Conservation (phyloP, 768 basidiomycete genomes). For the Rhizopogon vinicolor region DNA sequence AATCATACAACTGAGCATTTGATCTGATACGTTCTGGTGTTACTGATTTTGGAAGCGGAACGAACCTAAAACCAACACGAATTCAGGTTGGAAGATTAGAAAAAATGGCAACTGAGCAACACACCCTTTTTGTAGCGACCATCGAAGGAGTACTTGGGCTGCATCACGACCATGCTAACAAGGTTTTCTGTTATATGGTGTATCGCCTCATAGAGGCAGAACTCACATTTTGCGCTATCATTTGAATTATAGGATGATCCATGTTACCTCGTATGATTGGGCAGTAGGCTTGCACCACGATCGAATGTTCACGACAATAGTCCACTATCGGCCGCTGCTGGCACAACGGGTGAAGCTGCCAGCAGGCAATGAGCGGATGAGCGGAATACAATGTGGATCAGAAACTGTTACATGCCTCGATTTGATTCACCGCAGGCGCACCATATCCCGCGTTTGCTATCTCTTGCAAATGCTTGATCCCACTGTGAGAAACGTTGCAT, state of each 20-base stretch:
- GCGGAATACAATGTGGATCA: background rate
- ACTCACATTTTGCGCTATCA: conserved; percentile 56
- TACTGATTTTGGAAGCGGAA: conserved; percentile 80
- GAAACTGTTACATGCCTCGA: conserved; percentile 49
- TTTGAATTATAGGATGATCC: conserved; percentile 48
- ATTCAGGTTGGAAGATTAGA: background rate
- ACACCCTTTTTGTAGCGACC: conserved; percentile 85
- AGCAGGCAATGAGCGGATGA: background rate
- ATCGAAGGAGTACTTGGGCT: conserved; percentile 82
- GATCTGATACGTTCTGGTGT: conserved; percentile 65
- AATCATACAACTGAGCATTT: conserved; percentile 74
- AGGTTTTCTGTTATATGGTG: background rate
- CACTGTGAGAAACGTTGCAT: conserved; percentile 33
- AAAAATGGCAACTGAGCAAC: conserved; percentile 14
- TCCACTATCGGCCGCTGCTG: conserved; percentile 77
- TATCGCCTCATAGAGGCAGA: background rate
- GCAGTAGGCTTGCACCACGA: conserved; percentile 71
- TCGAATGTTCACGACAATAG: conserved; percentile 59
- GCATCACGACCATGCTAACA: conserved; percentile 53
- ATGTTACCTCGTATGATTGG: conserved; percentile 62
- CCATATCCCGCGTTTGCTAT: conserved; percentile 58
- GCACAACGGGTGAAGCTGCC: conserved; percentile 74
- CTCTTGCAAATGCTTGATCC: conserved; percentile 70
- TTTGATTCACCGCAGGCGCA: conserved; percentile 73
- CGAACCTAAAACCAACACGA: conserved; percentile 41